Evolutionary conservation across 129 eudicot genomes (phyloP), one percentile per base, ranked within the genome.

Genomic region (Artemisia tridentata): DNA sequence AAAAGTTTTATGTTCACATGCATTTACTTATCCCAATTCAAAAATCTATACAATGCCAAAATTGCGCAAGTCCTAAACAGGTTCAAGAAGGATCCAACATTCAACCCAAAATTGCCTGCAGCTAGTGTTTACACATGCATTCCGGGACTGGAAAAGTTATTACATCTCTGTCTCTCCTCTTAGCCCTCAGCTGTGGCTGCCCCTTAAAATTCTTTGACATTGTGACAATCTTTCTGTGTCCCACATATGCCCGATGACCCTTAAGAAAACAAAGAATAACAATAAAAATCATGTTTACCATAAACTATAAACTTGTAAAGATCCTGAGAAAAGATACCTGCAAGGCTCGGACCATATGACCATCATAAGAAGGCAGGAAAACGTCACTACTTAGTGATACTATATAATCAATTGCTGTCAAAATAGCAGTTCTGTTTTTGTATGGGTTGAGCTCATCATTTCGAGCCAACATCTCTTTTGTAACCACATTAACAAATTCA

Each of bases 221-320:
- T 68, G 80, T 81, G 71, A 88, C 74, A 72, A 68, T 68, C 43
- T 86, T 88, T 67, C 92, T 75, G 64, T 89, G 92, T 41, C 92
- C 89, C 18, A 87, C 89, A 34, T 89, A 89, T 15, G 96, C 92
- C 0, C 90, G 81, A 78, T 89, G 92, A 14, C 96, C 96, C 92
- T 88, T 61, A 10, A 64, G 53, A 55, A 64, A 21, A 47, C 15
- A 47, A 56, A 48, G 0, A 14, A 48, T 68, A 45, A 19, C 4
- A 3, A 56, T 49, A 3, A 4, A 16, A 38, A 34, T 52, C 65
- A 59, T 51, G 17, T 61, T 79, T 38, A 14, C 47, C 9, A 27
- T 25, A 68, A 74, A 64, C 21, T 50, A 59, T 21, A 69, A 76
- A 68, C 64, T 25, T 63, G 45, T 13, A 4, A 18, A 50, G 50